phyloP scores from a whole-genome alignment of 306 rosid genomes.

The Rosa rugosa region DNA sequence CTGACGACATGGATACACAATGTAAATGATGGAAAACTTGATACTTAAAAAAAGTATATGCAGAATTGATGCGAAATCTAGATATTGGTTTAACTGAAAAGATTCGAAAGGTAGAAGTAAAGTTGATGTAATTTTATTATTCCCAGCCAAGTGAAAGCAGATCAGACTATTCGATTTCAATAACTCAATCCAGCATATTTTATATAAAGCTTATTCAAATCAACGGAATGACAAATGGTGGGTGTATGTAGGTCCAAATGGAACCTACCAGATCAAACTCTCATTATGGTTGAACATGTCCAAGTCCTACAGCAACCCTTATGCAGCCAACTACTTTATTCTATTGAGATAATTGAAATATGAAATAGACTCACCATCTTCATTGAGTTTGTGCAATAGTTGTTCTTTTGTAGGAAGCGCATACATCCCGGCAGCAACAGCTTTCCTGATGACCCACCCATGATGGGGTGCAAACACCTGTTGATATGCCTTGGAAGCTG shows the following conservation, averaged over 20 bases:
- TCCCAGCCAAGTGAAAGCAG: neutral
- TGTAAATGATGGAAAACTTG: neutral
- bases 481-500: conserved; percentile 88
- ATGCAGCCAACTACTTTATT: neutral
- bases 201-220: neutral
- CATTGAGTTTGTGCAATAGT: conserved; percentile 67
- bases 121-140: neutral
- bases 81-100: neutral
- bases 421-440: conserved; percentile 92
- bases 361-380: conserved; percentile 66
- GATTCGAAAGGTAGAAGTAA: neutral
- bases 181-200: neutral
- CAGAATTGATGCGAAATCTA: neutral
- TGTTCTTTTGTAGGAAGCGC: conserved; percentile 75
- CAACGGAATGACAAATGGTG: neutral
- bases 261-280: neutral
- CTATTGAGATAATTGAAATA: conserved; percentile 2
- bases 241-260: neutral
- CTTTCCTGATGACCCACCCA: conserved; percentile 88
- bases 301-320: neutral
- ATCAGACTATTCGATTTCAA: neutral
- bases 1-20: neutral
- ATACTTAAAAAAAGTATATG: neutral
- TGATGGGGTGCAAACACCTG: conserved; percentile 83
- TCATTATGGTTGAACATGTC: neutral